Percentiles rank a stretch among this genome's conserved stretches.
phyloP scores from a whole-genome alignment of 331 rosid species.

The Cydonia oblonga region DNA sequence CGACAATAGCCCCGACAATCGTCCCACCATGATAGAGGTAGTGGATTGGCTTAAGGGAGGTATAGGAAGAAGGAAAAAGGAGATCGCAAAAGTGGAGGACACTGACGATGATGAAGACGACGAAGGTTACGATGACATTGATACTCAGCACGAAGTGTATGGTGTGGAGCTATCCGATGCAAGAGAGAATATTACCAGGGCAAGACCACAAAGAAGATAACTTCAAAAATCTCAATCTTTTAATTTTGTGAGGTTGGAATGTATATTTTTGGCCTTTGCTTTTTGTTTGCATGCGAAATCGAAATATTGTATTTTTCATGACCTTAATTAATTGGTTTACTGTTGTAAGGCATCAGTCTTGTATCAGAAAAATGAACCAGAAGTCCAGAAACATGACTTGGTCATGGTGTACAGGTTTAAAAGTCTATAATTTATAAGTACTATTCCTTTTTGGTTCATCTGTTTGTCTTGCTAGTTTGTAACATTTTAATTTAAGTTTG shows the following conservation, averaged over 20 bases:
- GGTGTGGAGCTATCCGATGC: conserved; percentile 14
- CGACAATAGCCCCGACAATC: conserved; percentile 34
- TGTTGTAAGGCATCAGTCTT: background rate
- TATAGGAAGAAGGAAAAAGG: conserved; percentile 11
- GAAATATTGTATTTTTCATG: background rate
- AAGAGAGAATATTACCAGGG: conserved; percentile 10
- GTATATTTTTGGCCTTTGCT: background rate
- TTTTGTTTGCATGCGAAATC: background rate
- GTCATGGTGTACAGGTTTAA: background rate
- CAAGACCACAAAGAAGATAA: conserved; percentile 23
- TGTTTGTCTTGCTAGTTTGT: background rate
- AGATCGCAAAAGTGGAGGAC: conserved; percentile 9
- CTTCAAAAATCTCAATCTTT: background rate
- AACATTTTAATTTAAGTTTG: background rate
- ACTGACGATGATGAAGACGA: conserved; percentile 1
- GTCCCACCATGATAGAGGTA: conserved; percentile 63
- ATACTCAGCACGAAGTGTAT: conserved; percentile 21
- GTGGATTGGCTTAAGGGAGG: conserved; percentile 49
- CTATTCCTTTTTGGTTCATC: background rate
- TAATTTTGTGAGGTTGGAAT: background rate
- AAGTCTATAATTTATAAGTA: background rate
- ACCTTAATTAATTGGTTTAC: background rate
- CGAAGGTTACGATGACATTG: conserved; percentile 17
- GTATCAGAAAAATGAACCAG: background rate
- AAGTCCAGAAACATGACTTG: background rate